Evolutionary conservation across 805 yeast species (phyloP).

Genomic region (Candida alai): DNA sequence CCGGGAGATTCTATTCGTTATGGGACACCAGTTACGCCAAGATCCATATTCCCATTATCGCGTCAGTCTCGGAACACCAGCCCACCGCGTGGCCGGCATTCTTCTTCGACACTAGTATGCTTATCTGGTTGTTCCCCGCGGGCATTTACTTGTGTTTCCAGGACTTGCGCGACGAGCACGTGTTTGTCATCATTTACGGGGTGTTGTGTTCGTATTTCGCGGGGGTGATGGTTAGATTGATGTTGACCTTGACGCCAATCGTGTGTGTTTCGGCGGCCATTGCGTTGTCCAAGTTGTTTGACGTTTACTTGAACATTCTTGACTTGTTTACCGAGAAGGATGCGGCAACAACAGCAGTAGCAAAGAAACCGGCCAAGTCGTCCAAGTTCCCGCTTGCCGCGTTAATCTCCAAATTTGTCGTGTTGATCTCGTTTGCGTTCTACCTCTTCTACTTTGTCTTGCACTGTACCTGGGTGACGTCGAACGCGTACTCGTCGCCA

Average conservation of each 20-base stretch:
- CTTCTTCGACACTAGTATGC: slow-evolving; percentile 87
- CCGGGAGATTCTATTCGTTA: slow-evolving; percentile 95
- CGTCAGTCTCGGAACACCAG: slow-evolving; percentile 98
- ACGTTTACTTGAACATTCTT: slow-evolving; percentile 70
- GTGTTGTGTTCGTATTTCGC: slow-evolving; percentile 97
- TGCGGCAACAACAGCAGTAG: slow-evolving; percentile 8
- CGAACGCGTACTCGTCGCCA: slow-evolving; percentile 94
- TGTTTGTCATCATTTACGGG: slow-evolving; percentile 85
- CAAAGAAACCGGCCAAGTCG: slow-evolving; percentile 8
- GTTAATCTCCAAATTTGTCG: slow-evolving; percentile 55
- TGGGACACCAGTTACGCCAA: slow-evolving; percentile 99
- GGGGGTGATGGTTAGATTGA: slow-evolving; percentile 97
- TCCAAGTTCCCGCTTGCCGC: slow-evolving; percentile 22
- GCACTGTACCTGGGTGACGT: slow-evolving; percentile 97
- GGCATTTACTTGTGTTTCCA: slow-evolving; percentile 90
- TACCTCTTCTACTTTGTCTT: slow-evolving; percentile 79
- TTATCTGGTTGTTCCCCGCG: slow-evolving; percentile 98
- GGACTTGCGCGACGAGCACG: slow-evolving; percentile 87
- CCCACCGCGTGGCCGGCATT: slow-evolving; percentile 99
- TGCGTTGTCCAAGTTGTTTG: slow-evolving; percentile 80
- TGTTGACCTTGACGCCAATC: slow-evolving; percentile 94
- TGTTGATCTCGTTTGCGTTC: slow-evolving; percentile 62
- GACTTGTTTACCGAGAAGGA: slow-evolving; percentile 26
- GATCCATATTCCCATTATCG: slow-evolving; percentile 96
- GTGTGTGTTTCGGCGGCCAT: slow-evolving; percentile 92